Percentiles rank a stretch among this genome's conserved stretches.
Conservation (phyloP, 176 grass and related monocot species). For the Elaeis guineensis region DNA sequence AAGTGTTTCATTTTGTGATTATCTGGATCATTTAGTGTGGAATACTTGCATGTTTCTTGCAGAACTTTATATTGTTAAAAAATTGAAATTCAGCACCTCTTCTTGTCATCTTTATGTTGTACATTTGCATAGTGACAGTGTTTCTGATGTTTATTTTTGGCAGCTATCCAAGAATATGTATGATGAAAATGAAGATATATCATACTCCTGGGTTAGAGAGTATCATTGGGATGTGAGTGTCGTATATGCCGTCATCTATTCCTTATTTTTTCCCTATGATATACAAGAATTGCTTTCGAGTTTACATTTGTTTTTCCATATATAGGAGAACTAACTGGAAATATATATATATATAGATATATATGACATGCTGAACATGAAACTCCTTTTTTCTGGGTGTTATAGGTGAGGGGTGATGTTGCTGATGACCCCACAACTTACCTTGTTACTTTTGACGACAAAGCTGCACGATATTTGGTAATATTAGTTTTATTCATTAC, state of each 20-base stretch:
- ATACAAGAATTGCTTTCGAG: too few relatives aligned
- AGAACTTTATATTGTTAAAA: too few relatives aligned
- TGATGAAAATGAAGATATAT: conserved; percentile 72
- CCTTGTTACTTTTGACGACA: conserved; percentile 72
- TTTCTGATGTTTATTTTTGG: conserved; percentile 7
- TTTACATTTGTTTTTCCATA: too few relatives aligned
- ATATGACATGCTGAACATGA: background rate
- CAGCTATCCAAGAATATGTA: conserved; percentile 70
- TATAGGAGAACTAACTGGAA: too few relatives aligned
- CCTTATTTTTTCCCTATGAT: background rate
- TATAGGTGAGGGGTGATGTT: conserved; percentile 76
- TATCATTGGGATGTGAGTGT: conserved; percentile 95
- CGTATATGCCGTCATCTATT: background rate
- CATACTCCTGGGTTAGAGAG: conserved; percentile 82
- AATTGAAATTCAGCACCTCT: background rate
- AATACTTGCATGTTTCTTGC: too few relatives aligned
- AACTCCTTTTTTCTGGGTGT: conserved; percentile 22
- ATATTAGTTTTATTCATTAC: conserved; percentile 10
- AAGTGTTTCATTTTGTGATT: too few relatives aligned
- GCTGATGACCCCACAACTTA: conserved; percentile 88
- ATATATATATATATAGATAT: too few relatives aligned
- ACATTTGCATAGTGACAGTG: background rate
- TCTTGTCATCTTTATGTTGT: background rate
- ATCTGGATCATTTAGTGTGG: too few relatives aligned
- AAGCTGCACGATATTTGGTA: conserved; percentile 94